Evolutionary conservation across 2,329 filamentous ascomycete species (phyloP).

Genomic region (Phaeosphaeriaceae sp.): DNA sequence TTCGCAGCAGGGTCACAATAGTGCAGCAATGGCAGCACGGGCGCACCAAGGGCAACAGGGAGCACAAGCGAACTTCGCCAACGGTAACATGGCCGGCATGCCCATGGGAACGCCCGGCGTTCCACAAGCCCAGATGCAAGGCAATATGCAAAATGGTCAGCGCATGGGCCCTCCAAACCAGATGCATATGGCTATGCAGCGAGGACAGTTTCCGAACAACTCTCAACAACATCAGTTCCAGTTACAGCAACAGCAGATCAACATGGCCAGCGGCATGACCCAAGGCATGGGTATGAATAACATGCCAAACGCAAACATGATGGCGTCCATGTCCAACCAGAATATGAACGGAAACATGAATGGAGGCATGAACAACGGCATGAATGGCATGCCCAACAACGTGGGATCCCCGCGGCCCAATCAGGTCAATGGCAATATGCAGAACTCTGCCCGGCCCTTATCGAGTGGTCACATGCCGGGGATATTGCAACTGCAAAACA

Average conservation of each 20-base stretch:
- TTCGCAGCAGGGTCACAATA: conserved; percentile 39
- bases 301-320: conserved; percentile 47
- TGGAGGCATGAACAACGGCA: conserved; percentile 35
- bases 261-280: conserved; percentile 43
- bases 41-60: conserved; percentile 49
- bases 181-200: conserved; percentile 49
- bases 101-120: conserved; percentile 65
- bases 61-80: conserved; percentile 57
- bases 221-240: conserved; percentile 47
- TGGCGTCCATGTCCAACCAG: conserved; percentile 38
- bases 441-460: conserved; percentile 35
- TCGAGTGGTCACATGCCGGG: conserved; percentile 46
- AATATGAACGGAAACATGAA: conserved; percentile 46
- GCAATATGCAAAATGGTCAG: conserved; percentile 62
- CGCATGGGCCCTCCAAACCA: conserved; percentile 60
- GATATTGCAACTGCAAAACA: conserved; percentile 41
- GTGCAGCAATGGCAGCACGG: conserved; percentile 42
- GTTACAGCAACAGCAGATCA: conserved; percentile 48
- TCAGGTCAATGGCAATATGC: conserved; percentile 39
- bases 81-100: conserved; percentile 58
- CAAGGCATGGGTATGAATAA: conserved; percentile 41
- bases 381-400: conserved; percentile 45
- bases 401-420: conserved; percentile 44
- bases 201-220: conserved; percentile 38
- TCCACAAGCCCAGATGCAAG: conserved; percentile 74